phyloP scores from a whole-genome alignment of 495 filamentous ascomycete genomes.

The Immersiella caudata region DNA sequence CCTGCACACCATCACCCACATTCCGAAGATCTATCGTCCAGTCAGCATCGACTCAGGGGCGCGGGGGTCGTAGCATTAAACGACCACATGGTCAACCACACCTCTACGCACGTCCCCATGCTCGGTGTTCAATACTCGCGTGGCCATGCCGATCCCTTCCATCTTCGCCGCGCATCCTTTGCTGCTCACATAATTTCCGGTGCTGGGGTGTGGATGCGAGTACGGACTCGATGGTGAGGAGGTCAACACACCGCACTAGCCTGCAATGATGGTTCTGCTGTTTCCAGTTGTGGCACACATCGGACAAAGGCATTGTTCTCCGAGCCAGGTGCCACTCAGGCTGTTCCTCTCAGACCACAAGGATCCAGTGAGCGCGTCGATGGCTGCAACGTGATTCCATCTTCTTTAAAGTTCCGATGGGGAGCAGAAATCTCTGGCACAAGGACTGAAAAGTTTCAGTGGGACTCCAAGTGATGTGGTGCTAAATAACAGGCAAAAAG shows the following conservation, averaged over 20 bases:
- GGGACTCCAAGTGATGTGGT: no score
- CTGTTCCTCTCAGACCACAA: no score
- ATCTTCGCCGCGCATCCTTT: neutral
- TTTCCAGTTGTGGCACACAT: neutral
- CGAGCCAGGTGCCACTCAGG: no score
- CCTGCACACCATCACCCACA: slow-evolving; percentile 4
- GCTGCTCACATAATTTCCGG: slow-evolving; percentile 3
- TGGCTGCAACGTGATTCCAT: no score
- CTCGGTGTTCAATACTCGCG: slow-evolving; percentile 2
- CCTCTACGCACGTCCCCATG: neutral
- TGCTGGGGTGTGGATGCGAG: neutral
- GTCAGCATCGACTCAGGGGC: neutral
- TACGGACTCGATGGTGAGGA: neutral
- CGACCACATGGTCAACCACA: slow-evolving; percentile 3
- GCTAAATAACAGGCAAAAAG: no score
- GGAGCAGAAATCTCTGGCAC: no score
- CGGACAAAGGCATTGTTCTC: neutral
- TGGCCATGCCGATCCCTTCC: slow-evolving; percentile 1
- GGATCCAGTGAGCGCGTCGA: no score
- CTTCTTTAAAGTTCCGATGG: no score
- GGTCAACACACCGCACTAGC: neutral
- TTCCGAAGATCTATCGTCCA: slow-evolving; percentile 1
- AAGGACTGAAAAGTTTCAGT: no score
- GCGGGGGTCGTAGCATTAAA: slow-evolving; percentile 8
- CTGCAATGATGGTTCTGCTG: neutral